A percentile compares a stretch with the other conserved stretches of the same genome.
These are phyloP conservation scores for Fusarium xylarioides DNA, from an alignment of 2,329 filamentous ascomycete genomes.

Conservation along the genomic window DNA sequence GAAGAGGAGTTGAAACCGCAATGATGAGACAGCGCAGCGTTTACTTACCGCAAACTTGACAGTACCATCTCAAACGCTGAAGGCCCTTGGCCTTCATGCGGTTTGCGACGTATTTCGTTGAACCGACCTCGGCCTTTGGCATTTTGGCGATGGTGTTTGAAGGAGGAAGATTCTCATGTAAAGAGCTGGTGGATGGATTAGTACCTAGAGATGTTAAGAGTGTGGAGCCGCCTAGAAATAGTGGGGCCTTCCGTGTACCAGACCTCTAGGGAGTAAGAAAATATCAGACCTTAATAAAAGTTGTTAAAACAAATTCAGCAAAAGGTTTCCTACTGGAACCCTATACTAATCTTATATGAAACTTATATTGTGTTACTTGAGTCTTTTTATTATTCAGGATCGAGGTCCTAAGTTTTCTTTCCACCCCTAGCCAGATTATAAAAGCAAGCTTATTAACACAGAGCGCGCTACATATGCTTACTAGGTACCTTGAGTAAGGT, in stretches of 20 bases:
- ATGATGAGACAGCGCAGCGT: not conserved
- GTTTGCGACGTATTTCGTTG: constrained; percentile 90
- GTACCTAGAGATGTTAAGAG: not conserved
- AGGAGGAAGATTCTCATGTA: not conserved
- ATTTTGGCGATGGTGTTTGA: constrained; percentile 61
- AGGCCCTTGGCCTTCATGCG: constrained; percentile 84
- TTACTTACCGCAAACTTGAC: constrained; percentile 71
- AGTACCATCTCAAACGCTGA: constrained; percentile 91
- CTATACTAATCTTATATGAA: no score
- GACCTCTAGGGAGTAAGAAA: not conserved
- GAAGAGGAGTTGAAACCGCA: not conserved
- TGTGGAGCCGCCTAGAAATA: not conserved
- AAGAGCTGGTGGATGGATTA: not conserved
- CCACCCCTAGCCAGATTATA: not conserved
- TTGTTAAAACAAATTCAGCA: not conserved
- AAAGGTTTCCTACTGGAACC: no score
- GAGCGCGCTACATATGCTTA: not conserved
- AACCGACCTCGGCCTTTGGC: constrained; percentile 91
- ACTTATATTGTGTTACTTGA: not conserved
- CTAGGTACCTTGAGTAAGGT: not conserved
- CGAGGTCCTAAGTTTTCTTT: not conserved
- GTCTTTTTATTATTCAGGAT: not conserved
- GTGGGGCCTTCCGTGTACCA: not conserved
- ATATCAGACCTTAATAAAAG: not conserved
- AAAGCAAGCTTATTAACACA: not conserved